Percentiles rank a stretch among this genome's conserved stretches.
Evolutionary conservation across 2,329 filamentous ascomycete species (phyloP).

Genomic region (Fusarium proliferatum): DNA sequence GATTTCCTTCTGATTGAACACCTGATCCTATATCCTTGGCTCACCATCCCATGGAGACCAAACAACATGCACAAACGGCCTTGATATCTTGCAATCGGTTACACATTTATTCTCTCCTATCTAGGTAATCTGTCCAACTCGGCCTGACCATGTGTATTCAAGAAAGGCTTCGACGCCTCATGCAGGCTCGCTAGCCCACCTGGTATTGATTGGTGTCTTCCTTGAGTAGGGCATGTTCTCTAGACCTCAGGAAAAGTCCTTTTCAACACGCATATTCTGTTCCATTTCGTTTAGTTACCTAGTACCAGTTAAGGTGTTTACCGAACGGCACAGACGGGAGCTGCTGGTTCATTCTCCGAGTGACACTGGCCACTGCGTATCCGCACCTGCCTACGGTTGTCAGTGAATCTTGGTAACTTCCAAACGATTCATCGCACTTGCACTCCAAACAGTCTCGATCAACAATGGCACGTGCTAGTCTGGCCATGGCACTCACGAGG

Average conservation of each 20-base stretch:
- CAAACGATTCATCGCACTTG: conserved; percentile 1
- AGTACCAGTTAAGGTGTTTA: not conserved
- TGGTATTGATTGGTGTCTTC: conserved; percentile 20
- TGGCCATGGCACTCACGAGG: not conserved
- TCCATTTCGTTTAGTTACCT: not conserved
- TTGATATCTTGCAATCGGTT: not conserved
- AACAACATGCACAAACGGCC: not conserved
- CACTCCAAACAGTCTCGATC: not conserved
- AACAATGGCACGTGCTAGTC: conserved; percentile 4
- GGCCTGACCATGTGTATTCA: not conserved
- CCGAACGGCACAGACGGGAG: not conserved
- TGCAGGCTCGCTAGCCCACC: conserved; percentile 28
- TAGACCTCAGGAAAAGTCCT: not conserved
- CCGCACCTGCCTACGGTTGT: conserved; percentile 15
- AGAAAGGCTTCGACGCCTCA: not conserved
- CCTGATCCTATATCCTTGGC: not conserved
- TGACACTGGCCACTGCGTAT: conserved; percentile 8
- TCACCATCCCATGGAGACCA: not conserved
- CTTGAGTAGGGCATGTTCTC: not conserved
- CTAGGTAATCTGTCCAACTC: not conserved
- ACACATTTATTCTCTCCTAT: not conserved
- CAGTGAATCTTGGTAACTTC: conserved; percentile 5
- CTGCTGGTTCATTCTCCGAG: not conserved
- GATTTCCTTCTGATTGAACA: conserved; percentile 1
- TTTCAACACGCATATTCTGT: not conserved